These are phyloP conservation scores for Claviceps paspali DNA, from an alignment of 2,329 filamentous ascomycete genomes.

Conservation along the genomic window DNA sequence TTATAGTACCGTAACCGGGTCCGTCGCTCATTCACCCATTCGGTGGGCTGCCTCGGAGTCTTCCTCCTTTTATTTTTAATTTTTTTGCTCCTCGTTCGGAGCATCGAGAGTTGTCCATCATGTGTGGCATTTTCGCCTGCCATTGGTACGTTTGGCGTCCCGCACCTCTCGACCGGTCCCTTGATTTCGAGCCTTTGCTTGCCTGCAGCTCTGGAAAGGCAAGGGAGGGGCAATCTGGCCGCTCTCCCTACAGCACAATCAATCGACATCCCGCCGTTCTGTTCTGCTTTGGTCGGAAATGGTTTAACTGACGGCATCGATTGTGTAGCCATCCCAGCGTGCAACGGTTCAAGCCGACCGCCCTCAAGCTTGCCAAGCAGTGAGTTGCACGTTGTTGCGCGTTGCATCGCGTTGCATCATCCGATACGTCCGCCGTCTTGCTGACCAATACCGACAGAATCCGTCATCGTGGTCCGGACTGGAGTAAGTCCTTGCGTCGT, in stretches of 20 bases:
- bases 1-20: no score
- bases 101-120: slow-evolving; percentile 39
- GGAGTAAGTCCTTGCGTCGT: slow-evolving; percentile 53
- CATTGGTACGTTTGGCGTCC: slow-evolving; percentile 50
- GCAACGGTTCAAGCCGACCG: slow-evolving; percentile 88
- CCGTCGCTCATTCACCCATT: no score
- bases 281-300: background rate
- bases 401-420: no score
- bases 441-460: slow-evolving; percentile 38
- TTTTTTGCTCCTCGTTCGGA: no score
- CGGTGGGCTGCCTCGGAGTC: no score
- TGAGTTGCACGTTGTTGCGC: slow-evolving; percentile 39
- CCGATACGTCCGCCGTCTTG: background rate
- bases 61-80: no score
- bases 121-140: slow-evolving; percentile 97
- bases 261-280: no score
- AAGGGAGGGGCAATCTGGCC: slow-evolving; percentile 12
- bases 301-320: slow-evolving; percentile 5
- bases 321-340: slow-evolving; percentile 68
- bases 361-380: slow-evolving; percentile 87
- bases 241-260: slow-evolving; percentile 19
- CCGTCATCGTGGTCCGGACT: slow-evolving; percentile 93
- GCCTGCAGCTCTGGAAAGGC: no score
- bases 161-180: background rate
- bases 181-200: no score